These are phyloP conservation scores for Leccinum subrobustum DNA, from an alignment of 1,284 basidiomycete genomes.

Conservation along the genomic window DNA sequence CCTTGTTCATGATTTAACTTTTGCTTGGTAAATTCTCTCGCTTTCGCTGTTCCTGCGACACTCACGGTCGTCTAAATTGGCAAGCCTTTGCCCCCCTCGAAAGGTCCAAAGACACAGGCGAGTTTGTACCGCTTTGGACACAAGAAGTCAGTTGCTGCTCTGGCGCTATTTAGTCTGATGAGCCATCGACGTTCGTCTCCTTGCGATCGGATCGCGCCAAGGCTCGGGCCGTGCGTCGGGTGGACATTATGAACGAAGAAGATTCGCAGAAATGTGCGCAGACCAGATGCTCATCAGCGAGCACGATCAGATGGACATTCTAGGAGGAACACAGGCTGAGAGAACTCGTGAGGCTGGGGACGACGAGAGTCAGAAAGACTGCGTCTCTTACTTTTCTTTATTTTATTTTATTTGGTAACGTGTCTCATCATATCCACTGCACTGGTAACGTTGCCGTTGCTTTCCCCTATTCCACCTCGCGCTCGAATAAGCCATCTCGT, in stretches of 20 bases:
- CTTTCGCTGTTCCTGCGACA: neutral
- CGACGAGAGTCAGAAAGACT: constrained; percentile 59
- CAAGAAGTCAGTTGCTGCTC: constrained; percentile 68
- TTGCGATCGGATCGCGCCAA: constrained; percentile 78
- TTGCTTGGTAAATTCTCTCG: constrained; percentile 61
- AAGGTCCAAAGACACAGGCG: constrained; percentile 85
- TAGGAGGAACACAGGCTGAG: constrained; percentile 57
- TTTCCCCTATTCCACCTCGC: constrained; percentile 37
- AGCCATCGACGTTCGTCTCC: constrained; percentile 85
- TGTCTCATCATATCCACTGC: neutral
- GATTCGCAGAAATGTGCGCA: constrained; percentile 82
- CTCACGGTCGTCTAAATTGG: constrained; percentile 62
- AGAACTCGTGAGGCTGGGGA: constrained; percentile 30
- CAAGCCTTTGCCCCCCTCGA: constrained; percentile 87
- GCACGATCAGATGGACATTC: constrained; percentile 69
- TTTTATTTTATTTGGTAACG: neutral
- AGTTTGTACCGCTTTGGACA: constrained; percentile 96
- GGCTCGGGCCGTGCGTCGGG: constrained; percentile 57
- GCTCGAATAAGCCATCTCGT: constrained; percentile 60
- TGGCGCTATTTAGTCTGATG: constrained; percentile 21
- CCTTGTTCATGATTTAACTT: constrained; percentile 44
- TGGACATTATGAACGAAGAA: constrained; percentile 99
- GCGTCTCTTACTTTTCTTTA: constrained; percentile 27
- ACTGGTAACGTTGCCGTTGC: neutral
- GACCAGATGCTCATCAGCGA: constrained; percentile 72